Evolutionary conservation across 2,329 filamentous ascomycete genomes (phyloP).

Genomic region (Fusarium dimerum): DNA sequence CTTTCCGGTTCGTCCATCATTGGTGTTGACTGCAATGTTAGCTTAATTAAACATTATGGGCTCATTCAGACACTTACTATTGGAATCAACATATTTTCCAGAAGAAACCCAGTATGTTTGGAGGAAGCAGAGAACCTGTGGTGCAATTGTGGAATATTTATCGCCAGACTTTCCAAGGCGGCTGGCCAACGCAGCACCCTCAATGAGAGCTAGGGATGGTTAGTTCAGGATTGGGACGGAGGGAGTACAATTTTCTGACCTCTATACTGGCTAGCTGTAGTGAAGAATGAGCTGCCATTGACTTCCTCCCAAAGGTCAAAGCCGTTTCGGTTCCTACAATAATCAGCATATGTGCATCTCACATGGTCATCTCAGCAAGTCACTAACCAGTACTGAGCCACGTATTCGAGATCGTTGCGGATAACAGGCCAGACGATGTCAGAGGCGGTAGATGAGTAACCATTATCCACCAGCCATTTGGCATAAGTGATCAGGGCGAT

Average conservation of each 20-base stretch:
- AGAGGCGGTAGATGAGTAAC: constrained; percentile 57
- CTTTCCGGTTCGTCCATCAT: constrained; percentile 64
- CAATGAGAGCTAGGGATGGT: constrained; percentile 50
- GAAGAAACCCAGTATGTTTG: constrained; percentile 70
- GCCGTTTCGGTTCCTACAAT: constrained; percentile 52
- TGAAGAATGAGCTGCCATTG: constrained; percentile 77
- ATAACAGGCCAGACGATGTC: constrained; percentile 71
- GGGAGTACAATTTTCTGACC: constrained; percentile 38
- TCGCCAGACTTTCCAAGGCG: constrained; percentile 61
- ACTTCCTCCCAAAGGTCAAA: constrained; percentile 89
- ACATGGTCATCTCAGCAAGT: no score
- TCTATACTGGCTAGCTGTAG: constrained; percentile 68
- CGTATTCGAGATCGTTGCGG: constrained; percentile 74
- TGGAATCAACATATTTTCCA: constrained; percentile 65
- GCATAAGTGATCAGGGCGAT: constrained; percentile 73
- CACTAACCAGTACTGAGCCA: constrained; percentile 67
- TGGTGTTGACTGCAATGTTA: constrained; percentile 48
- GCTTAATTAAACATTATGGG: neutral
- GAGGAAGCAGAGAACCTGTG: constrained; percentile 71
- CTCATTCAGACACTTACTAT: constrained; percentile 48
- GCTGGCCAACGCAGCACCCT: constrained; percentile 67
- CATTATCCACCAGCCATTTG: constrained; percentile 69
- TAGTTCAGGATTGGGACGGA: neutral
- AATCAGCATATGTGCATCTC: neutral
- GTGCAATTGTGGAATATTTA: constrained; percentile 64